Base-by-base conservation (phyloP, 1,284 basidiomycete species). In the Melampsora americana region DNA sequence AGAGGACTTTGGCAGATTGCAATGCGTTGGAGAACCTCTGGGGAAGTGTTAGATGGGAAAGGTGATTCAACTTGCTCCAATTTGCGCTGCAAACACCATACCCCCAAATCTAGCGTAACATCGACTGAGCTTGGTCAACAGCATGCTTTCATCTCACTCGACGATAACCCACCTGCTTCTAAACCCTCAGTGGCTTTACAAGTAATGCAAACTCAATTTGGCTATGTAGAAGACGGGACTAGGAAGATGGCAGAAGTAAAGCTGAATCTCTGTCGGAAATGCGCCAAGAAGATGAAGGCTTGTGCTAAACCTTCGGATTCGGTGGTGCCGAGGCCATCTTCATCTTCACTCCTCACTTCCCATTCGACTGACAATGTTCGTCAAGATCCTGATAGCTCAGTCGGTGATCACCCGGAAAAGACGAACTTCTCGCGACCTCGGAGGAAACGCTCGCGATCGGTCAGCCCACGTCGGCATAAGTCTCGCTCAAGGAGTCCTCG, bases 31-130 rank as follows among this genome's bases (percentile, higher is more conserved):
- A 61, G 73, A 42, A 76, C 73, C 30, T 53, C 73, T 1, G 61
- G 46, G n/a, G 73, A 76, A 69, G 73, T 76, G 5, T 59, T 76
- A 14, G 66, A 76, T 14, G 73, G 73, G 1, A 76, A 76, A 42
- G 73, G 73, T 30, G 65, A 76, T 35, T 62, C 68, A 42, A 76
- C 73, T 1, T 76, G 73, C 42, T 39, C 66, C 2, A 76, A 76
- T 30, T n/a, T 76, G n/a, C 35, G 48, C 16, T 76, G 73, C 48
- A 60, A 60, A 28, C 66, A 76, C 61, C 73, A 76, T 23, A 39
- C 12, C 35, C 28, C 64, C 4, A 14, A n/a, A 28, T n/a, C 64
- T 30, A 20, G 60, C 16, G 56, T 7, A n/a, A 28, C 32, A 46
- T 18, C 39, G 69, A 28, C 28, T 20, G 53, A 67, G 42, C 60